These are phyloP conservation scores for Sugiyamaella valdiviana DNA, from an alignment of 805 yeast genomes.

Conservation along the genomic window DNA sequence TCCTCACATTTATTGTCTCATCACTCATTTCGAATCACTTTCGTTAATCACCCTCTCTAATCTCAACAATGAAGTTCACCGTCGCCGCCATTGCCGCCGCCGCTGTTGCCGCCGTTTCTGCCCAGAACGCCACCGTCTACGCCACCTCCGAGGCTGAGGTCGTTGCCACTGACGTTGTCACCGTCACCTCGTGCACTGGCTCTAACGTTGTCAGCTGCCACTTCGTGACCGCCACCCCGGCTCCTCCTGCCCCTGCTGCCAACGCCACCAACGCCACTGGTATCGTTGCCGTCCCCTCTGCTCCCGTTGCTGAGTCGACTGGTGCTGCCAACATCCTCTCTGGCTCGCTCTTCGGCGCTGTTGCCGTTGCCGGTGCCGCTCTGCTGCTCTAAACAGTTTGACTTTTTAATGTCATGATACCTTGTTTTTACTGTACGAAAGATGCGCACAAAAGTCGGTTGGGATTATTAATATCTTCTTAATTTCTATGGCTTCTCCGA, in stretches of 20 bases:
- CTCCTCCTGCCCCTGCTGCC: constrained; percentile 6
- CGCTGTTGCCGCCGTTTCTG: constrained; percentile 18
- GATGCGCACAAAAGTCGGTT: background rate
- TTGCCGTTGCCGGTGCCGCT: constrained; percentile 25
- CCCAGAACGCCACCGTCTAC: constrained; percentile 16
- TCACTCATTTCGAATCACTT: background rate
- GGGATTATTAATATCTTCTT: background rate
- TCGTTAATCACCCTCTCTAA: constrained; percentile 3
- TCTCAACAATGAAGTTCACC: constrained; percentile 19
- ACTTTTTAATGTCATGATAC: background rate
- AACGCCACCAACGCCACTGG: constrained; percentile 21
- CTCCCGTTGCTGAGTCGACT: constrained; percentile 17
- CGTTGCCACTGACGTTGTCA: constrained; percentile 17
- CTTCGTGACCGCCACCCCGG: constrained; percentile 15
- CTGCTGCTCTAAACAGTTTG: constrained; percentile 16
- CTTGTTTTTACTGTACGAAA: background rate
- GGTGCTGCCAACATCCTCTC: constrained; percentile 19
- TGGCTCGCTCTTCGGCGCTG: constrained; percentile 21
- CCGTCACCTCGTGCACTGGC: constrained; percentile 31
- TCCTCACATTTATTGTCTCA: constrained; percentile 3
- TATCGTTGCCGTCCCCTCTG: constrained; percentile 14
- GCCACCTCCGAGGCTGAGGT: constrained; percentile 13
- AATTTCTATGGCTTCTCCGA: background rate
- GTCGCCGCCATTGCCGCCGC: constrained; percentile 18
- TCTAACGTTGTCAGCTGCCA: constrained; percentile 19